Percentiles rank a stretch among this genome's conserved stretches.
phyloP scores from a whole-genome alignment of 306 rosid genomes.

The Phaseolus lunatus region DNA sequence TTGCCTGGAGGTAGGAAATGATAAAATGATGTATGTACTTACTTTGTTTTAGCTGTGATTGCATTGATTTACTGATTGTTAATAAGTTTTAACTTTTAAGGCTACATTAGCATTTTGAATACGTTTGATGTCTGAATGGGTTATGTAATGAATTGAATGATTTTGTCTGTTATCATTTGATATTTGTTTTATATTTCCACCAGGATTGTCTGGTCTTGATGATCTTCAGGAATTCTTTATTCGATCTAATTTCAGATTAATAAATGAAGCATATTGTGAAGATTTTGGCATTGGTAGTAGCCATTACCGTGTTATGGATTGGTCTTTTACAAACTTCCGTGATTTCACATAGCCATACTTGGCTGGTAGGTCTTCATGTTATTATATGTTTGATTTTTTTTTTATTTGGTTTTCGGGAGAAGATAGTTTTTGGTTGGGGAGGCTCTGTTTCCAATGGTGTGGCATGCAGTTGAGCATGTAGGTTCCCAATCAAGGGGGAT shows the following conservation, averaged over 20 bases:
- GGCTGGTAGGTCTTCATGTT: conserved; percentile 73
- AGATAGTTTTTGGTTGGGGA: conserved; percentile 13
- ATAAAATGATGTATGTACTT: neutral
- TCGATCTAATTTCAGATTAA: conserved; percentile 41
- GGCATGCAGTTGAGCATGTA: neutral
- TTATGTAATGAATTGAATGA: neutral
- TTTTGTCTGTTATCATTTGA: neutral
- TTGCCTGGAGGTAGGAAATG: conserved; percentile 16
- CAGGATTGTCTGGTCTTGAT: neutral
- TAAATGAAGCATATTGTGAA: conserved; percentile 85
- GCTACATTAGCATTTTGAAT: conserved; percentile 3
- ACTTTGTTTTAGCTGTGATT: neutral
- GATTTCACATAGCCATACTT: conserved; percentile 65
- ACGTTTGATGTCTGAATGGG: conserved; percentile 7
- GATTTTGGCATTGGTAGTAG: conserved; percentile 66
- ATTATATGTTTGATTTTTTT: conserved; percentile 11
- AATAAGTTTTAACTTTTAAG: neutral
- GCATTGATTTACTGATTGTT: neutral
- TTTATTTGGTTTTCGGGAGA: conserved; percentile 3
- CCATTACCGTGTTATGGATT: conserved; percentile 74
- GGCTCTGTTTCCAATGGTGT: conserved; percentile 11
- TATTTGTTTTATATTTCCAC: neutral
- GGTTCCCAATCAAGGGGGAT: conserved; percentile 3
- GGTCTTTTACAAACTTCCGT: conserved; percentile 71
- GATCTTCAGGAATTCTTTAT: neutral